Conservation (phyloP, 2,329 filamentous ascomycete species). For the Fusarium irregulare region DNA sequence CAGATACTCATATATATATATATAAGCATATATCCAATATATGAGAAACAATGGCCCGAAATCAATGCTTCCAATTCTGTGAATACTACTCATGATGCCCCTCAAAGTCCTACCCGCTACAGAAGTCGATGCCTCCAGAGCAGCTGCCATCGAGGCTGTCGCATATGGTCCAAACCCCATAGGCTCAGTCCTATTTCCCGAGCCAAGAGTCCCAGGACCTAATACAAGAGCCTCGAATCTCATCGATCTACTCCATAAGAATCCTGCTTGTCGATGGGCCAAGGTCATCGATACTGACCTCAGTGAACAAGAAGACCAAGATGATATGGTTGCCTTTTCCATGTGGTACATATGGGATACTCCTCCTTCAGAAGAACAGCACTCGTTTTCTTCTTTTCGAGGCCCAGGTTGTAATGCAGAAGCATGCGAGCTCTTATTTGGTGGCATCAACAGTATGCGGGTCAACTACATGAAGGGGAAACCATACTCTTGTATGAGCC, state of each 20-base stretch:
- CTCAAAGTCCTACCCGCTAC: slow-evolving; percentile 52
- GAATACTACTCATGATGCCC: slow-evolving; percentile 48
- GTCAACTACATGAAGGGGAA: slow-evolving; percentile 48
- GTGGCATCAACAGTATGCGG: slow-evolving; percentile 48
- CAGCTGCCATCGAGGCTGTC: slow-evolving; percentile 52
- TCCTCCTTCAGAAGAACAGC: not conserved
- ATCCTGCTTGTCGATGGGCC: slow-evolving; percentile 50
- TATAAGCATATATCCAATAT: not conserved
- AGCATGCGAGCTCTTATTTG: slow-evolving; percentile 50
- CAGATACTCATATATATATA: not conserved
- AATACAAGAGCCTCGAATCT: slow-evolving; percentile 42
- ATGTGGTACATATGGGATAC: not conserved
- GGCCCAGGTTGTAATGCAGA: slow-evolving; percentile 50
- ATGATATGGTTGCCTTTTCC: slow-evolving; percentile 37
- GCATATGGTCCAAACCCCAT: slow-evolving; percentile 52
- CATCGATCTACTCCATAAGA: slow-evolving; percentile 31
- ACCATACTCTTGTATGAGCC: slow-evolving; percentile 51
- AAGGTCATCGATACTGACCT: slow-evolving; percentile 53
- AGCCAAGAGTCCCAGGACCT: slow-evolving; percentile 35
- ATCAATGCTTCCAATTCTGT: not conserved
- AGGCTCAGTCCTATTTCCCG: slow-evolving; percentile 49
- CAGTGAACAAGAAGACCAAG: slow-evolving; percentile 31
- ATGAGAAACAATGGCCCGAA: not conserved
- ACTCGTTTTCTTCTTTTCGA: slow-evolving; percentile 43
- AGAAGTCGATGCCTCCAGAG: slow-evolving; percentile 51